phyloP scores from a whole-genome alignment of 2,329 filamentous ascomycete species.

The Helicocarpus griseus region DNA sequence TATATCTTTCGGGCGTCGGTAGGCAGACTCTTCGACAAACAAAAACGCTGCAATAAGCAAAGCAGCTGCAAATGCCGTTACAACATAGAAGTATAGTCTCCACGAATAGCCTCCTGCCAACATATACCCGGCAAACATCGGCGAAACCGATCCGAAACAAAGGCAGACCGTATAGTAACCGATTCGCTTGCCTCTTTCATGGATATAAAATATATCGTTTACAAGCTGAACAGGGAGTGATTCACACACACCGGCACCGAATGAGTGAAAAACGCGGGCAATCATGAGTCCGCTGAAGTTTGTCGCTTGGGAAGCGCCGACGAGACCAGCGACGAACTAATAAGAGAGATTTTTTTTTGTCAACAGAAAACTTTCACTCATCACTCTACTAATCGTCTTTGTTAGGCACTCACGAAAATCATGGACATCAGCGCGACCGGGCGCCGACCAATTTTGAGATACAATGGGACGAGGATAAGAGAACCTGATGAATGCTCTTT shows the following conservation, averaged over 20 bases:
- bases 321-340: slow-evolving; percentile 32
- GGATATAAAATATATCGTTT: slow-evolving; percentile 40
- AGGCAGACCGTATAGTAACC: slow-evolving; percentile 54
- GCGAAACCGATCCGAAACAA: slow-evolving; percentile 47
- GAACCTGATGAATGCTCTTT: slow-evolving; percentile 32
- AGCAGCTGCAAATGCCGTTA: slow-evolving; percentile 43
- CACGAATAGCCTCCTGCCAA: slow-evolving; percentile 49
- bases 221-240: slow-evolving; percentile 39
- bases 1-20: slow-evolving; percentile 27
- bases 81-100: slow-evolving; percentile 53
- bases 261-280: slow-evolving; percentile 32
- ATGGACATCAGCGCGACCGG: slow-evolving; percentile 36
- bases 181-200: slow-evolving; percentile 41
- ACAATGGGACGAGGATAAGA: slow-evolving; percentile 48
- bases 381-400: too few species aligned
- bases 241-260: slow-evolving; percentile 38
- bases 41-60: slow-evolving; percentile 42
- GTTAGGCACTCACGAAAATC: slow-evolving; percentile 24
- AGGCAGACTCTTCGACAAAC: slow-evolving; percentile 52
- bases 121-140: slow-evolving; percentile 53
- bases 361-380: too few species aligned
- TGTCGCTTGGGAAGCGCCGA: slow-evolving; percentile 33
- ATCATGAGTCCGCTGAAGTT: slow-evolving; percentile 35
- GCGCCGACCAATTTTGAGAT: slow-evolving; percentile 43
- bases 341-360: too few species aligned